These are phyloP conservation scores for Tephrocybe sp. DNA, from an alignment of 768 basidiomycete species.

Conservation along the genomic window DNA sequence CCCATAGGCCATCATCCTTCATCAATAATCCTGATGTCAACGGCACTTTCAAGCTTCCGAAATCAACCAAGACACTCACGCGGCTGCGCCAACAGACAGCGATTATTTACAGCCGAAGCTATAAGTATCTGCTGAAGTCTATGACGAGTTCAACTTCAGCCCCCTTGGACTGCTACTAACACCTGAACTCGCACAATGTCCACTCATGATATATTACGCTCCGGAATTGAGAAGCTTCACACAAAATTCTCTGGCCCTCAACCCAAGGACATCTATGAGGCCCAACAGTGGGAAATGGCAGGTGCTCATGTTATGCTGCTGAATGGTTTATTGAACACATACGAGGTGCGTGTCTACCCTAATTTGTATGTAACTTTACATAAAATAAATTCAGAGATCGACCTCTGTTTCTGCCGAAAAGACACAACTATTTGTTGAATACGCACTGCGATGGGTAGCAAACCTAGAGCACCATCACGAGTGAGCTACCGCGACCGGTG, in stretches of 20 bases:
- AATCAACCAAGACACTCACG: too few species aligned
- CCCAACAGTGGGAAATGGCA: slow-evolving; percentile 21
- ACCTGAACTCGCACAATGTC: neutral
- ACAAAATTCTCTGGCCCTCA: slow-evolving; percentile 8
- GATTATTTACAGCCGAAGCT: too few species aligned
- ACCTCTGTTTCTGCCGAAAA: slow-evolving; percentile 7
- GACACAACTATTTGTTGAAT: slow-evolving; percentile 13
- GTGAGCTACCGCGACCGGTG: slow-evolving; percentile 7
- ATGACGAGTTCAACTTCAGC: too few species aligned
- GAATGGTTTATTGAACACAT: slow-evolving; percentile 15
- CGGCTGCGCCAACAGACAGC: too few species aligned
- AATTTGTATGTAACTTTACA: neutral
- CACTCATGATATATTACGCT: slow-evolving; percentile 9
- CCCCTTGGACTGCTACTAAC: too few species aligned
- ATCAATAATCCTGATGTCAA: too few species aligned
- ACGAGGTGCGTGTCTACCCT: slow-evolving; percentile 10
- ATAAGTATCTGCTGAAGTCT: too few species aligned
- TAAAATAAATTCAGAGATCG: slow-evolving; percentile 6
- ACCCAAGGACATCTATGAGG: slow-evolving; percentile 17
- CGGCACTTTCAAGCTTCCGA: too few species aligned
- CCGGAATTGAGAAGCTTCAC: slow-evolving; percentile 14
- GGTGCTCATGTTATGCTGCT: slow-evolving; percentile 17
- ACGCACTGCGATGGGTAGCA: slow-evolving; percentile 18
- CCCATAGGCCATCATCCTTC: too few species aligned
- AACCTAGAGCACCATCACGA: slow-evolving; percentile 18